A percentile compares a stretch with the other conserved stretches of the same genome.
These are phyloP conservation scores for Arctium lappa DNA, from an alignment of 129 eudicot species.

Conservation along the genomic window DNA sequence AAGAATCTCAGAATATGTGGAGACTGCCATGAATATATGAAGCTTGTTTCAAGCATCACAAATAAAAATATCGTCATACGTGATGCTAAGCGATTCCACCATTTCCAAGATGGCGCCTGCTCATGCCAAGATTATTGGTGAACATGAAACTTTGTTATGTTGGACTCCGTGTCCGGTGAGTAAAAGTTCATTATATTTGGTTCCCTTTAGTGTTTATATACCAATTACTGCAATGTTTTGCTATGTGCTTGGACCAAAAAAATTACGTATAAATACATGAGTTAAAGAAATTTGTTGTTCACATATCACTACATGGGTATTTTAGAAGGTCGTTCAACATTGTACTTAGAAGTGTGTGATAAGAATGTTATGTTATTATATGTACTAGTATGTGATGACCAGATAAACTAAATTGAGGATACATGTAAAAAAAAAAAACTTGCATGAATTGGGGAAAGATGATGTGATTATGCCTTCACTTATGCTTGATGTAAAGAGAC, in stretches of 20 bases:
- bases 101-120: constrained; percentile 32
- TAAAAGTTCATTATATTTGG: background rate
- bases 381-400: background rate
- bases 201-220: background rate
- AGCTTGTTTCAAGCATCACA: constrained; percentile 27
- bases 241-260: background rate
- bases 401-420: background rate
- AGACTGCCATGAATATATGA: constrained; percentile 44
- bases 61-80: constrained; percentile 35
- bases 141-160: constrained; percentile 12
- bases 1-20: constrained; percentile 43
- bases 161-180: background rate
- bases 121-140: constrained; percentile 48
- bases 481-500: background rate
- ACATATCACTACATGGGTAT: background rate
- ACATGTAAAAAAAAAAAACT: background rate
- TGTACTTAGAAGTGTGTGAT: background rate
- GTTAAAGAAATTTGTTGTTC: background rate
- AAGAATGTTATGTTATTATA: background rate
- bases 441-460: background rate
- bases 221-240: background rate
- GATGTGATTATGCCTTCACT: background rate
- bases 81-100: constrained; percentile 40
- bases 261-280: background rate
- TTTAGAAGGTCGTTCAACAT: background rate